These are phyloP conservation scores for Colletotrichum sojae DNA, from an alignment of 2,329 filamentous ascomycete genomes.

Conservation along the genomic window DNA sequence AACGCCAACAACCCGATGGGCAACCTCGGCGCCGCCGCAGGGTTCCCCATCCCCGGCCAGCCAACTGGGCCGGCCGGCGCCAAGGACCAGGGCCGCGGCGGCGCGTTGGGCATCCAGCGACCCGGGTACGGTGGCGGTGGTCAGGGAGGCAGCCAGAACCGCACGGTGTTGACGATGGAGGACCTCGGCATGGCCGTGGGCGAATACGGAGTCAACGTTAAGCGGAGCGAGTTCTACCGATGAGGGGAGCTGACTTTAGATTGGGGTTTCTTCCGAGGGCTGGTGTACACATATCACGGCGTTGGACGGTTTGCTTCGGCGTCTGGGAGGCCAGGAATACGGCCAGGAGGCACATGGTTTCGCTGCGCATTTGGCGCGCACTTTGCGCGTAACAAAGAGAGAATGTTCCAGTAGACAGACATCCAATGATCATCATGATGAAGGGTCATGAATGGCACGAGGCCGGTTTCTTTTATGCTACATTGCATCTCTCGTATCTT, in stretches of 20 bases:
- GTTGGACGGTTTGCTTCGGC: constrained; percentile 35
- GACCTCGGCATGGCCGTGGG: constrained; percentile 97
- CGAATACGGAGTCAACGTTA: constrained; percentile 98
- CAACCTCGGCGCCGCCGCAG: constrained; percentile 82
- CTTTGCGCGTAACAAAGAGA: neutral
- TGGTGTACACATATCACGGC: constrained; percentile 35
- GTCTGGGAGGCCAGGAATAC: constrained; percentile 28
- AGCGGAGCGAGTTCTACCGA: constrained; percentile 96
- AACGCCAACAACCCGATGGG: constrained; percentile 94
- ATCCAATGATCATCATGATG: neutral
- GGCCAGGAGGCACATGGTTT: constrained; percentile 12
- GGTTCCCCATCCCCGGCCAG: constrained; percentile 76
- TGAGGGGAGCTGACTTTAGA: constrained; percentile 54
- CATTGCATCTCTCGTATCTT: constrained; percentile 38
- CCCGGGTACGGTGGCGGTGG: constrained; percentile 90
- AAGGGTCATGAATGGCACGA: constrained; percentile 31
- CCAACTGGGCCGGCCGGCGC: constrained; percentile 68
- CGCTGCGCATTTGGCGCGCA: constrained; percentile 1
- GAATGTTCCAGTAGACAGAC: constrained; percentile 21
- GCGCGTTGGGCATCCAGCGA: constrained; percentile 80
- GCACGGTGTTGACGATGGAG: constrained; percentile 98
- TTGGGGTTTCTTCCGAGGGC: constrained; percentile 8
- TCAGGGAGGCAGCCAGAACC: constrained; percentile 88
- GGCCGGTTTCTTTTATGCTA: constrained; percentile 25
- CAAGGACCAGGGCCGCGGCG: constrained; percentile 70